These are phyloP conservation scores for Candida mesenterica DNA, from an alignment of 1,139 yeast genomes.

Conservation along the genomic window DNA sequence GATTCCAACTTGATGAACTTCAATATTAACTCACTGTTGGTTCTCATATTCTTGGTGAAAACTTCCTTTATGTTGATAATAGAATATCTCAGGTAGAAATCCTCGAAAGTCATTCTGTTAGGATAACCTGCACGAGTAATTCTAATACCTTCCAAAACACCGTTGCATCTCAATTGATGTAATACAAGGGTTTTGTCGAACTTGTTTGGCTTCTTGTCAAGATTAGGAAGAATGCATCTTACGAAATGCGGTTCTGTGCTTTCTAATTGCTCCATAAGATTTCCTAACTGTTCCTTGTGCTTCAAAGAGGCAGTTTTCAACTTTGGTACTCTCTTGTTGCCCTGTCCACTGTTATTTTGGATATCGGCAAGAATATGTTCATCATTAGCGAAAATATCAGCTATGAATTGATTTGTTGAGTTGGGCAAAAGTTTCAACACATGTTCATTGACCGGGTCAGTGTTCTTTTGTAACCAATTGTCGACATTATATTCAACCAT, in stretches of 20 bases:
- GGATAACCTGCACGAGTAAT: slow-evolving; percentile 98
- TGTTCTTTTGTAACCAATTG: slow-evolving; percentile 93
- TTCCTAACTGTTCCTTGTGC: slow-evolving; percentile 77
- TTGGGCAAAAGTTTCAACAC: slow-evolving; percentile 55
- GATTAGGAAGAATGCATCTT: slow-evolving; percentile 91
- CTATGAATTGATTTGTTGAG: slow-evolving; percentile 55
- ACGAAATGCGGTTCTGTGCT: slow-evolving; percentile 95
- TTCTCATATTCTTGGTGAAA: slow-evolving; percentile 52
- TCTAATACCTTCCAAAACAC: slow-evolving; percentile 96
- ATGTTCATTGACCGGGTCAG: slow-evolving; percentile 87
- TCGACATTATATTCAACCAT: slow-evolving; percentile 88
- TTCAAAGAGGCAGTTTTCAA: slow-evolving; percentile 84
- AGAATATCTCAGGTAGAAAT: slow-evolving; percentile 72
- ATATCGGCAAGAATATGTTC: slow-evolving; percentile 16
- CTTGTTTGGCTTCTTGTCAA: slow-evolving; percentile 63
- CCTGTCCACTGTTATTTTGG: slow-evolving; percentile 4
- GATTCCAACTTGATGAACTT: slow-evolving; percentile 60
- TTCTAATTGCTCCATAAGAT: slow-evolving; percentile 70
- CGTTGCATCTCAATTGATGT: slow-evolving; percentile 92
- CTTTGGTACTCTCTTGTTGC: slow-evolving; percentile 17
- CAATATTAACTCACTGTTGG: slow-evolving; percentile 68
- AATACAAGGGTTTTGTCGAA: slow-evolving; percentile 78
- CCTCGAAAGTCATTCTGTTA: slow-evolving; percentile 80
- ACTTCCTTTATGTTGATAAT: slow-evolving; percentile 52
- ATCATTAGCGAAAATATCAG: slow-evolving; percentile 25